phyloP scores from a whole-genome alignment of 1,284 basidiomycete species.

The Ustilago xerochloae region DNA sequence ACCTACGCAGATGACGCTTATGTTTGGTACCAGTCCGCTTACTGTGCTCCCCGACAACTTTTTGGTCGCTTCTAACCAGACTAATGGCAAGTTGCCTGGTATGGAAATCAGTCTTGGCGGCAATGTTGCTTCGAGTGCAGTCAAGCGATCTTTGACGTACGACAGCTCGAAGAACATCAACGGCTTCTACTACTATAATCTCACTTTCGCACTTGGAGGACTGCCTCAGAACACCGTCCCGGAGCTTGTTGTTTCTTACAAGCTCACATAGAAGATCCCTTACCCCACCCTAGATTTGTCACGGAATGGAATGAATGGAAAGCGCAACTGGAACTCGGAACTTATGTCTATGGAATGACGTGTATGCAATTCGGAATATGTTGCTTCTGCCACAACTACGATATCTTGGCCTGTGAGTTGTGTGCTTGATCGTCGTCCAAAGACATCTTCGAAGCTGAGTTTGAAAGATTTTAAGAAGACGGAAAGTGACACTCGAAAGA shows the following conservation, averaged over 20 bases:
- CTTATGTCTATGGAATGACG: background rate
- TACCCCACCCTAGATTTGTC: background rate
- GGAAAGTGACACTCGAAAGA: background rate
- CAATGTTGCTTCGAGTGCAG: slow-evolving; percentile 19
- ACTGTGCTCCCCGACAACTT: slow-evolving; percentile 25
- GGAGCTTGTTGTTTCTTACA: slow-evolving; percentile 32
- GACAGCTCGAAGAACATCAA: slow-evolving; percentile 32
- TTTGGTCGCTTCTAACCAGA: slow-evolving; percentile 26
- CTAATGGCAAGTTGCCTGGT: slow-evolving; percentile 16
- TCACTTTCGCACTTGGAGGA: slow-evolving; percentile 33
- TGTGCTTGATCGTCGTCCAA: no score
- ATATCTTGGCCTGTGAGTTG: no score
- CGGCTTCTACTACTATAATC: slow-evolving; percentile 39
- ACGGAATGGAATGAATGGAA: background rate
- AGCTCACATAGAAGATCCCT: slow-evolving; percentile 7
- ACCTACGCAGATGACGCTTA: slow-evolving; percentile 30
- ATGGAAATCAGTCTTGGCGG: slow-evolving; percentile 23
- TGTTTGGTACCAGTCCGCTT: slow-evolving; percentile 18
- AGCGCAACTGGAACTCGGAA: background rate
- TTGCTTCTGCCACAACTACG: no score
- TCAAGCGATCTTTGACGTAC: slow-evolving; percentile 25
- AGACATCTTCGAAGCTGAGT: background rate
- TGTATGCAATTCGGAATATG: no score
- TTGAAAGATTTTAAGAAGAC: background rate
- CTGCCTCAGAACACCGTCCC: slow-evolving; percentile 25